Evolutionary conservation across 1,139 yeast species (phyloP).

Genomic region (Debaryomyces sp.): DNA sequence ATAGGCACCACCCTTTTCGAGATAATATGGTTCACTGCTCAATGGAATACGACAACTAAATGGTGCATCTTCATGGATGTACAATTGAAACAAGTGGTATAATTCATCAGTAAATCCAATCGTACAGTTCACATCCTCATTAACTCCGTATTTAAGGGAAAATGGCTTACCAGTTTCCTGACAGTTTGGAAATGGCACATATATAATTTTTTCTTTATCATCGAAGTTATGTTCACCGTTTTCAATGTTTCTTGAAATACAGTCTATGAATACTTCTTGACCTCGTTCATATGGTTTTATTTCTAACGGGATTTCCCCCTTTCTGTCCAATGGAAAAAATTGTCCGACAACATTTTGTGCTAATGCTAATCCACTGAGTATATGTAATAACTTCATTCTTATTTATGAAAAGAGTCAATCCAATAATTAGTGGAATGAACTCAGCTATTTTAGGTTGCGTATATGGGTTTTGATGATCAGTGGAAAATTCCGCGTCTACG

Average conservation of each 20-base stretch:
- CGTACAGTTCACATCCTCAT: conserved; percentile 62
- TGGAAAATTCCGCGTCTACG: conserved; percentile 3
- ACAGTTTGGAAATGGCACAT: conserved; percentile 63
- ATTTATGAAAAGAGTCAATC: neutral
- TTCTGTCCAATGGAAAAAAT: conserved; percentile 38
- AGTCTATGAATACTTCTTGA: conserved; percentile 54
- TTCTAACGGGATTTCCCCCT: conserved; percentile 41
- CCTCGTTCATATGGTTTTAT: conserved; percentile 43
- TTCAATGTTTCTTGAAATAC: conserved; percentile 66
- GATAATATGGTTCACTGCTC: conserved; percentile 42
- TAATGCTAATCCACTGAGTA: conserved; percentile 1
- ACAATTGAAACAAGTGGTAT: conserved; percentile 72
- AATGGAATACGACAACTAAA: conserved; percentile 67
- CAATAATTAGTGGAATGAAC: neutral
- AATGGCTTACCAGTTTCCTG: conserved; percentile 66
- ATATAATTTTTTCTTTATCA: conserved; percentile 57
- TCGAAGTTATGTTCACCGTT: conserved; percentile 78
- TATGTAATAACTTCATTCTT: conserved; percentile 1
- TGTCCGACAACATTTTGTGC: conserved; percentile 19
- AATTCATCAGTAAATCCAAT: conserved; percentile 65
- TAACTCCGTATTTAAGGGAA: conserved; percentile 52
- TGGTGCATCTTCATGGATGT: conserved; percentile 78
- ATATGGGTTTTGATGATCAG: neutral
- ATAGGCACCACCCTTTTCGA: conserved; percentile 52
- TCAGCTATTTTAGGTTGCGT: neutral